Percentiles rank a stretch among this genome's conserved stretches.
Conservation (phyloP, 2,329 filamentous ascomycete species). For the Purpureocillium takamizusanense region DNA sequence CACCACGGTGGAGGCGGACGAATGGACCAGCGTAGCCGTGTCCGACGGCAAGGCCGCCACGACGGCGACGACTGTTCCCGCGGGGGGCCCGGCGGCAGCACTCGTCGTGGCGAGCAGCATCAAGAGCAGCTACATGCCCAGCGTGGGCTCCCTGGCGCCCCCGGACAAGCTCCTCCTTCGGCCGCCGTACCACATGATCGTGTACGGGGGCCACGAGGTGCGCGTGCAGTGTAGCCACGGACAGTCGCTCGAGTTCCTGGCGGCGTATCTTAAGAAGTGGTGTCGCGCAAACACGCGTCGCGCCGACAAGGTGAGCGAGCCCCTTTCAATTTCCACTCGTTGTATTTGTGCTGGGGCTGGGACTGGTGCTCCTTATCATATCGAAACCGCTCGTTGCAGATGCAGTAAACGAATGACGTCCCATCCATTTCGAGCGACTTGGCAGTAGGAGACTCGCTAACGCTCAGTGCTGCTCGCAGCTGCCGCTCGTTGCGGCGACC, state of each 20-base stretch:
- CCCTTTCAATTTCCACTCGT: too few species aligned
- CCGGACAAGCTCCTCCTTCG: constrained; percentile 37
- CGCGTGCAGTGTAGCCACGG: constrained; percentile 39
- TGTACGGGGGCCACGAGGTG: constrained; percentile 23
- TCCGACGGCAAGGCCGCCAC: neutral
- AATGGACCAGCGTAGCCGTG: neutral
- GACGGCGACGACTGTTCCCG: constrained; percentile 9
- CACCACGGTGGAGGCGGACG: neutral
- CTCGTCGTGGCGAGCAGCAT: neutral
- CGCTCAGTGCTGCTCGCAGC: constrained; percentile 20
- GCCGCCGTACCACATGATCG: constrained; percentile 38
- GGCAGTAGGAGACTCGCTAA: too few species aligned
- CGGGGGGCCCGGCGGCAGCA: neutral
- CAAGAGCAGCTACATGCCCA: constrained; percentile 25
- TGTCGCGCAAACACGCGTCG: constrained; percentile 31
- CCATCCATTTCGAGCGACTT: too few species aligned
- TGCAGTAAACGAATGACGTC: too few species aligned
- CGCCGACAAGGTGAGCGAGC: constrained; percentile 22
- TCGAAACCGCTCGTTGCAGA: too few species aligned
- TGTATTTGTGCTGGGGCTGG: too few species aligned
- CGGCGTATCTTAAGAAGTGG: constrained; percentile 38
- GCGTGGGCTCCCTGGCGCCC: constrained; percentile 28
- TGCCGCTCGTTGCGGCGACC: constrained; percentile 29
- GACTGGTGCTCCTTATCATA: too few species aligned
- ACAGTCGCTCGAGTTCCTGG: constrained; percentile 32